These are phyloP conservation scores for Mycena rebaudengoi DNA, from an alignment of 768 basidiomycete genomes.

Conservation along the genomic window DNA sequence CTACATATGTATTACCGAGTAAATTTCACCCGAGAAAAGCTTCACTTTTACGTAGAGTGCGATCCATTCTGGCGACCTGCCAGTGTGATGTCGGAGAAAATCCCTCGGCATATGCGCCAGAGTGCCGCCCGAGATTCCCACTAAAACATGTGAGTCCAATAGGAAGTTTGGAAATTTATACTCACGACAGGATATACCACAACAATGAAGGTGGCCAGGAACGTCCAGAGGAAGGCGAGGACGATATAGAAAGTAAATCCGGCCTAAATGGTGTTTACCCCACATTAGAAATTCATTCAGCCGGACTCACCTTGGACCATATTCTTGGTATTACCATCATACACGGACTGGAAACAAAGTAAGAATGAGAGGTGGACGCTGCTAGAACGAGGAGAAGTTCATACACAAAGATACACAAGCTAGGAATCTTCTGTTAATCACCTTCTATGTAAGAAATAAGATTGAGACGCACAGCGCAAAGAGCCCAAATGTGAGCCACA, in stretches of 20 bases:
- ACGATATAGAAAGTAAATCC: slow-evolving; percentile 20
- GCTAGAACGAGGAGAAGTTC: background rate
- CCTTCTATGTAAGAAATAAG: too few relatives aligned
- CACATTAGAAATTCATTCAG: background rate
- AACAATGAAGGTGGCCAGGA: slow-evolving; percentile 15
- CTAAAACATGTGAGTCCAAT: background rate
- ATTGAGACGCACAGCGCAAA: background rate
- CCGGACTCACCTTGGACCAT: slow-evolving; percentile 8
- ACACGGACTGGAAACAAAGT: background rate
- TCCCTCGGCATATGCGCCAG: background rate
- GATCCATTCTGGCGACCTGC: too few relatives aligned
- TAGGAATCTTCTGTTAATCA: background rate
- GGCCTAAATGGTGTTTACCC: too few relatives aligned
- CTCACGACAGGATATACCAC: slow-evolving; percentile 18
- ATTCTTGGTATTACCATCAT: slow-evolving; percentile 19
- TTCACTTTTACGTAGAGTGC: too few relatives aligned
- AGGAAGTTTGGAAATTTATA: background rate
- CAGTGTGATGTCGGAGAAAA: background rate
- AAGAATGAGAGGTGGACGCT: background rate
- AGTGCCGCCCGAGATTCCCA: slow-evolving; percentile 2
- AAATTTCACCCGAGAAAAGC: too few relatives aligned
- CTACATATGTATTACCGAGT: too few relatives aligned
- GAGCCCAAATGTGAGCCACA: slow-evolving; percentile 17
- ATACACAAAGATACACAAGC: slow-evolving; percentile 1
- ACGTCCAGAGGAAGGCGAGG: slow-evolving; percentile 17